A percentile compares a stretch with the other conserved stretches of the same genome.
Conservation (phyloP, 2,329 filamentous ascomycete species). For the Tolypocladium ovalisporum region DNA sequence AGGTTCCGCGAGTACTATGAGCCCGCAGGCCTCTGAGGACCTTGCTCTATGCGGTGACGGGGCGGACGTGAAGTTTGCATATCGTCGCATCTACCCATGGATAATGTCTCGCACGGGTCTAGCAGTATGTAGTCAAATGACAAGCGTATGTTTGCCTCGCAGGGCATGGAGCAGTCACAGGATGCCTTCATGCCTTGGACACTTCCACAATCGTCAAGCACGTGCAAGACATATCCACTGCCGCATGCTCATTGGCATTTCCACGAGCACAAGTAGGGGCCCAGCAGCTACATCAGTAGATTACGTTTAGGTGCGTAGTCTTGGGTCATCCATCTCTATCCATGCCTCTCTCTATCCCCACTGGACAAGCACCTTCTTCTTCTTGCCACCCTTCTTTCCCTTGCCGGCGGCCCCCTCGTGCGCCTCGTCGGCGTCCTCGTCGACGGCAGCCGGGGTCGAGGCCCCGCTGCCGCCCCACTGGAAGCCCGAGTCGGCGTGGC, state of each 20-base stretch:
- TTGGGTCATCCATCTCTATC: neutral
- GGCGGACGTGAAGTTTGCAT: neutral
- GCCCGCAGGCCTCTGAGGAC: conserved; percentile 26
- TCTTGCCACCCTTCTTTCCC: conserved; percentile 46
- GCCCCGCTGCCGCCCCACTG: conserved; percentile 32
- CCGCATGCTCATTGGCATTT: neutral
- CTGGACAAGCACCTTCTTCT: conserved; percentile 52
- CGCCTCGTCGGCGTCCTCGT: conserved; percentile 14
- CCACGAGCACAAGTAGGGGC: neutral
- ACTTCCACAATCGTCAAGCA: neutral
- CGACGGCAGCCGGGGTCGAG: conserved; percentile 9
- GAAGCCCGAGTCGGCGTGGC: conserved; percentile 37
- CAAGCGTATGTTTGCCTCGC: neutral
- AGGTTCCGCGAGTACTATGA: conserved; percentile 64
- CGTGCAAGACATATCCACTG: neutral
- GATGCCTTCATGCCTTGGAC: neutral
- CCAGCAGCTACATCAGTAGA: neutral
- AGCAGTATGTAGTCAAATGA: neutral
- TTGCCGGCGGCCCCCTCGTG: conserved; percentile 24
- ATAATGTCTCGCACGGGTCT: too few relatives aligned
- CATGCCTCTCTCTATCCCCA: conserved; percentile 37
- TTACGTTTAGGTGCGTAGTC: neutral
- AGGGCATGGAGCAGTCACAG: neutral
- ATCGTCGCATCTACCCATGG: too few relatives aligned
- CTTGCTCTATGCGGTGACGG: neutral